A percentile compares a stretch with the other conserved stretches of the same genome.
Evolutionary conservation across 371 early-diverging fungal genomes (phyloP).

Genomic region (Gilbertella persicaria): DNA sequence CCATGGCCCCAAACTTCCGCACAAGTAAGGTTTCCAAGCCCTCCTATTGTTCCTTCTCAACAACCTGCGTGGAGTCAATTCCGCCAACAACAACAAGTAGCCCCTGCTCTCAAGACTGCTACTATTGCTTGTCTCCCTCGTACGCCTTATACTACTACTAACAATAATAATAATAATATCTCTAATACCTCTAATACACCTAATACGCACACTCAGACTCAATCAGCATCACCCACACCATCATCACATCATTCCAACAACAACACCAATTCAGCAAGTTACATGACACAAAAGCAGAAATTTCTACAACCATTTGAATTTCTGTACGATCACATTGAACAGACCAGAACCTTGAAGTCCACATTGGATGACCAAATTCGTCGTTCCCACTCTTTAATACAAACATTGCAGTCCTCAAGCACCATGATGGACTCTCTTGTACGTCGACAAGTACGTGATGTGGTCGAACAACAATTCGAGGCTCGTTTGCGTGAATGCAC

Average conservation of each 20-base stretch:
- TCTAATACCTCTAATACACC: not conserved
- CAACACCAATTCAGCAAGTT: too few species aligned
- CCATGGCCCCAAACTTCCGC: slow-evolving; percentile 21
- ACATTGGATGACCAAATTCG: slow-evolving; percentile 79
- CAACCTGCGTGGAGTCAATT: slow-evolving; percentile 29
- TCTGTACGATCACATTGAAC: slow-evolving; percentile 60
- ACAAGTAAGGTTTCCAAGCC: slow-evolving; percentile 36
- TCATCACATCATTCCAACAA: not conserved
- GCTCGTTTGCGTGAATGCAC: slow-evolving; percentile 21
- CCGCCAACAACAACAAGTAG: slow-evolving; percentile 12
- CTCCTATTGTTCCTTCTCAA: slow-evolving; percentile 53
- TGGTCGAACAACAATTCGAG: slow-evolving; percentile 27
- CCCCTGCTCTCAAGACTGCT: not conserved
- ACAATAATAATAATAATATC: slow-evolving; percentile 5
- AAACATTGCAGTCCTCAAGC: slow-evolving; percentile 70
- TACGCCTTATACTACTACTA: not conserved
- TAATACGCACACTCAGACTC: not conserved
- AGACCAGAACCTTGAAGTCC: slow-evolving; percentile 51
- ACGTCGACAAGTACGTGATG: slow-evolving; percentile 56
- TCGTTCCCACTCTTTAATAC: slow-evolving; percentile 69
- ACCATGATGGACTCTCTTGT: slow-evolving; percentile 77
- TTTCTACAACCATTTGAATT: slow-evolving; percentile 61
- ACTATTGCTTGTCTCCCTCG: not conserved
- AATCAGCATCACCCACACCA: slow-evolving; percentile 6
- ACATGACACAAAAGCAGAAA: slow-evolving; percentile 44